Evolutionary conservation across 1,284 basidiomycete genomes (phyloP).

Genomic region (Phellinidium pouzarii): DNA sequence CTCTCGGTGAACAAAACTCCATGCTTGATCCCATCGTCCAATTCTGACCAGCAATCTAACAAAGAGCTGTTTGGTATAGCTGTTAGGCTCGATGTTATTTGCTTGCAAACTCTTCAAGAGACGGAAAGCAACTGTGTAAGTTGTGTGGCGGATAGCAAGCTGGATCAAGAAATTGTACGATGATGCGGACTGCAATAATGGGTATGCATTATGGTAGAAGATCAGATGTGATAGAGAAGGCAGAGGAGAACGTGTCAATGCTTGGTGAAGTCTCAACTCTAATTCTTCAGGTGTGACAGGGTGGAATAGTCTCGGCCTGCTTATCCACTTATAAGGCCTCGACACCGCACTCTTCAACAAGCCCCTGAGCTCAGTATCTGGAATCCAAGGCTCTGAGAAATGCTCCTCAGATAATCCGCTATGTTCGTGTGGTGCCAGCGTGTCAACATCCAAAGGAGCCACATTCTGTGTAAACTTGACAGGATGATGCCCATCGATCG

Average conservation of each 20-base stretch:
- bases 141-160: constrained; percentile 28
- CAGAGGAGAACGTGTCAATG: constrained; percentile 17
- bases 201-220: constrained; percentile 27
- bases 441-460: neutral
- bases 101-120: constrained; percentile 29
- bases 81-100: constrained; percentile 24
- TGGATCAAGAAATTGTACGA: constrained; percentile 32
- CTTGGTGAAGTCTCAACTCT: constrained; percentile 13
- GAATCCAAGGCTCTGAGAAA: neutral
- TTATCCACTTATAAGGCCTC: neutral
- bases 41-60: constrained; percentile 31
- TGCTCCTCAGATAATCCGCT: neutral
- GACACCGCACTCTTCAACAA: constrained; percentile 2
- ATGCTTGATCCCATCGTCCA: constrained; percentile 29
- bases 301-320: constrained; percentile 6
- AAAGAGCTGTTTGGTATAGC: constrained; percentile 28
- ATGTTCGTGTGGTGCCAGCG: constrained; percentile 5
- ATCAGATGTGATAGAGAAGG: constrained; percentile 18
- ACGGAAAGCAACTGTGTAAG: constrained; percentile 25
- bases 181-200: constrained; percentile 23
- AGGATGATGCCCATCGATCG: neutral
- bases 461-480: neutral
- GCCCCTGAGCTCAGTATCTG: constrained; percentile 5
- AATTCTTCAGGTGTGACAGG: constrained; percentile 16
- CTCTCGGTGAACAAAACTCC: constrained; percentile 18